A percentile compares a stretch with the other conserved stretches of the same genome.
Evolutionary conservation across 768 basidiomycete species (phyloP).

Genomic region (Leucocoprinus leucothites): DNA sequence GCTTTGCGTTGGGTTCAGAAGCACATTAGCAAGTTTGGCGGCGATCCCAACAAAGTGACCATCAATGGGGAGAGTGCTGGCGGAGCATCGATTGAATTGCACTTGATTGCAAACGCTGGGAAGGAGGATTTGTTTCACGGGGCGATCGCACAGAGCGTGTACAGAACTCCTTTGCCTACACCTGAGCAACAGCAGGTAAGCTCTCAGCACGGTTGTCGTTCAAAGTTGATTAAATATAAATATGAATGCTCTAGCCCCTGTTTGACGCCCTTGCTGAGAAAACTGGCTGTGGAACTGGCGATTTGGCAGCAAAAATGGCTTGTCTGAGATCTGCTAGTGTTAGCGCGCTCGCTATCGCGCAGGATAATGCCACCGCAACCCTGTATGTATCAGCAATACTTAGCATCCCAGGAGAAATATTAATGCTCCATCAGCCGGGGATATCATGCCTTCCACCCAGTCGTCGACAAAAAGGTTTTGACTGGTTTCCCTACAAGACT

Average conservation of each 20-base stretch:
- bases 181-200: conserved; percentile 53
- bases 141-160: conserved; percentile 64
- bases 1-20: conserved; percentile 63
- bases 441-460: conserved; percentile 50
- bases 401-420: not conserved
- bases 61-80: conserved; percentile 65
- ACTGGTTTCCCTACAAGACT: conserved; percentile 46
- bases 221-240: not conserved
- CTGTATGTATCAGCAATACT: conserved; percentile 29
- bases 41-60: conserved; percentile 53
- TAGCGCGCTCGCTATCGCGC: conserved; percentile 49
- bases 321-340: conserved; percentile 50
- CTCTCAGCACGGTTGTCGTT: not conserved
- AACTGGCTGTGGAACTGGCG: conserved; percentile 46
- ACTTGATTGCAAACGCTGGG: conserved; percentile 42
- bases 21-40: conserved; percentile 62
- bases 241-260: conserved; percentile 33
- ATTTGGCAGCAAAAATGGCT: conserved; percentile 31
- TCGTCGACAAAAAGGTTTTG: conserved; percentile 52
- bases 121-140: conserved; percentile 40
- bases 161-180: conserved; percentile 45
- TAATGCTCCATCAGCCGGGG: conserved; percentile 24
- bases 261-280: conserved; percentile 49
- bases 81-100: conserved; percentile 53
- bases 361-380: conserved; percentile 42